Evolutionary conservation across 1,284 basidiomycete species (phyloP), one percentile per base, ranked within the genome.

Genomic region (Pseudomicrostroma phylloplanum): DNA sequence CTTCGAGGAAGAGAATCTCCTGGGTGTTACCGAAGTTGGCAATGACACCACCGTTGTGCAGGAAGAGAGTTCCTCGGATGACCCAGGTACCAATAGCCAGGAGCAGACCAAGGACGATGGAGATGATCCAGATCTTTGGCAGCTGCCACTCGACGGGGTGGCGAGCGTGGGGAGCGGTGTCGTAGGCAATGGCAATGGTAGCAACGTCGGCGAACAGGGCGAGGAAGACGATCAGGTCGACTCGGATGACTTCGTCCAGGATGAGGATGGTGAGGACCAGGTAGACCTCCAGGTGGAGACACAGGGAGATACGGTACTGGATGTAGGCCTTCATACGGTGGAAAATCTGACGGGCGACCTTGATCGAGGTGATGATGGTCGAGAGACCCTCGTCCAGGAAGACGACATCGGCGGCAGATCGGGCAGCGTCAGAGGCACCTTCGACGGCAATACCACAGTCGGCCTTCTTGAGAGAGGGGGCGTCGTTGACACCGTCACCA

Each of bases 261-360:
- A 85, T 82, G 66, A 83, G 77, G 69, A 83, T 84, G 36, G 82
- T 81, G 41, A 84, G 78, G 56, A 81, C 71, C 26, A 85, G 77
- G 77, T 84, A 85, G 61, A 84, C 80, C 74, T 85, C 83, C n/a
- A 85, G 80, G 72, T 85, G 84, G 60, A 85, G 78, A 80, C 84
- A 84, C 55, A 84, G 69, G 49, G 65, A 77, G 75, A 76, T 71
- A 78, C 77, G 78, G 66, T 80, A 80, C 67, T 80, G 76, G 66
- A 82, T 82, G 78, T 80, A 81, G 60, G 82, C 83, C 79, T 83
- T 83, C 84, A 84, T 83, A 60, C 84, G 82, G 74, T 85, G 84
- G 81, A 85, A 85, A 68, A 85, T 85, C 75, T 84, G 83, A 61
- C 84, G 81, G 23, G 84, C 83, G 23, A 84, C 83, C 78, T 85